These are phyloP conservation scores for Penicillium sp. DNA, from an alignment of 2,329 filamentous ascomycete genomes.

Conservation along the genomic window DNA sequence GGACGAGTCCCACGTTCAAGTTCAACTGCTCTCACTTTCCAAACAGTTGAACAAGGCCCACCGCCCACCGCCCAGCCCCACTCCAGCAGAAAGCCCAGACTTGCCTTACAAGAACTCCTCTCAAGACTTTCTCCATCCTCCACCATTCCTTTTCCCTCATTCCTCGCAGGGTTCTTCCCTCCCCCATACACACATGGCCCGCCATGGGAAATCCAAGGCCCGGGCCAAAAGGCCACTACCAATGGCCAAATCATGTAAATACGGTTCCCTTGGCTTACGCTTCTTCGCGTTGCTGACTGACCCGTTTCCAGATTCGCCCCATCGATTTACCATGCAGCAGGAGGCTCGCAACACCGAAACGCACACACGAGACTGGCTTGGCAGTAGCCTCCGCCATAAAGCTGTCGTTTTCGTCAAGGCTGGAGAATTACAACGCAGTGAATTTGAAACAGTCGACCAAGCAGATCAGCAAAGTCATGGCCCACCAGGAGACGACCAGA, in stretches of 20 bases:
- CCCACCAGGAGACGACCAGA: not conserved
- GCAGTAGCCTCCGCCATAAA: slow-evolving; percentile 56
- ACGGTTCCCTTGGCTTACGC: not conserved
- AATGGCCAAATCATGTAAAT: slow-evolving; percentile 7
- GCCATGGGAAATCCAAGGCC: slow-evolving; percentile 29
- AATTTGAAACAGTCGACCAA: slow-evolving; percentile 19
- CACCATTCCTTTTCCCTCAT: not conserved
- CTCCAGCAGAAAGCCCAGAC: not conserved
- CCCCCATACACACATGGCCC: slow-evolving; percentile 21
- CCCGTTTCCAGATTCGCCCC: slow-evolving; percentile 20
- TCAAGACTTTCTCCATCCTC: not conserved
- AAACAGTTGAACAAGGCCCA: not conserved
- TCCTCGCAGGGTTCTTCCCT: not conserved
- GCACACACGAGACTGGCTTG: slow-evolving; percentile 50
- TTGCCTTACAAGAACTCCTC: not conserved
- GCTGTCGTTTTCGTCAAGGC: slow-evolving; percentile 63
- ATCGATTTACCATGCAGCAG: slow-evolving; percentile 53
- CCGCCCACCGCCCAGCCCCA: slow-evolving; percentile 3
- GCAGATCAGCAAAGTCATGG: slow-evolving; percentile 5
- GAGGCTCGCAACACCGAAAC: slow-evolving; percentile 61
- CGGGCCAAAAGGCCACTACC: slow-evolving; percentile 16
- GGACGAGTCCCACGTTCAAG: not conserved
- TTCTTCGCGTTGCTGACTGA: slow-evolving; percentile 3
- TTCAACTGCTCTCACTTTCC: not conserved
- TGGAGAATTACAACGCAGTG: slow-evolving; percentile 48